Evolutionary conservation across 2,329 filamentous ascomycete species (phyloP), one percentile per base, ranked within the genome.

Genomic region (Trichoderma guizhouense): DNA sequence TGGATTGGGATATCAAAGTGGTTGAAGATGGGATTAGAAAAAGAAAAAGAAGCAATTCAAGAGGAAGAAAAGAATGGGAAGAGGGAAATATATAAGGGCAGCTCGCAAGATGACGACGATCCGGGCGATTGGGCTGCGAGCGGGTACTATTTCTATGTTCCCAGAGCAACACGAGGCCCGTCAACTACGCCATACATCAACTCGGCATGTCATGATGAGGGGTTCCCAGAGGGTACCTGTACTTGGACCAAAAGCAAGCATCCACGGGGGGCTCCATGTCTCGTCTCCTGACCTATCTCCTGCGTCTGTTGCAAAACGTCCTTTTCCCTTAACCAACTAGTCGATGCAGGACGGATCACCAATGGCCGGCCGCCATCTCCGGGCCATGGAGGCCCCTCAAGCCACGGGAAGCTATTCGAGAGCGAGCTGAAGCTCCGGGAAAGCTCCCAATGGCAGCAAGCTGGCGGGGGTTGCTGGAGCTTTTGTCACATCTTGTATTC

Each of bases 1-100:
- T 75, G 72, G 12, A 74, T 72, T 18, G 15, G 39, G n/a, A 64
- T 18, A 64, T 53, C 57, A 26, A 30, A 30, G 28, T 58, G 28
- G 28, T 32, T 32, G 36, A n/a, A 28, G 28, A 15, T 58, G 12
- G 14, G 12, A 18, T 0, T 18, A 36, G 5, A 7, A 55, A 18
- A 53, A 63, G 36, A 55, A 1, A 15, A 64, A 28, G 39, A 70
- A 28, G 15, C 28, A 14, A 7, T 15, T 47, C 5, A 15, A 47
- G 12, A 2, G 18, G n/a, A 9, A 18, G 14, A 15, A 36, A 15
- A n/a, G n/a, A 34, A 62, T 24, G 34, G 28, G 21, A 28, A 5
- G 43, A n/a, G 39, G 34, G 9, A 18, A 26, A 30, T n/a, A 43
- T 24, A 34, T 28, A 24, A 18, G 7, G 36, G 14, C 21, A 43